Base-by-base conservation (phyloP, 148 eudicot species). In the Amaranthus hypochondriacus region DNA sequence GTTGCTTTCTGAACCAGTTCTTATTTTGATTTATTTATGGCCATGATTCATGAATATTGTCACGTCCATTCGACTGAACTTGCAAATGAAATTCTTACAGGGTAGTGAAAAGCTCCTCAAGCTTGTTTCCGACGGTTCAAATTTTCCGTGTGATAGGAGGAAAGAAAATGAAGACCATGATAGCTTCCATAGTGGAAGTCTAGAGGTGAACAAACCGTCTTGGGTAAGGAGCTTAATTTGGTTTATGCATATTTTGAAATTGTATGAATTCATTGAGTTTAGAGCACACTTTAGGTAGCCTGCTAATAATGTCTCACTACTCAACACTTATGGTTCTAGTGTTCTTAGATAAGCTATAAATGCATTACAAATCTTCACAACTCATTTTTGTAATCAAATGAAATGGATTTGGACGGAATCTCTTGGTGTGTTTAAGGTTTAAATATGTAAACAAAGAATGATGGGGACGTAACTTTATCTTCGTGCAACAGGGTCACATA, bases 81-180 rank as follows among this genome's bases (percentile, higher is more conserved):
- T 18, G 51, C 60, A 75, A 63, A 21, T 56, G 42, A 15, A 72
- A 68, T 71, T 74, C 75, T 75, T 84, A 60, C 76, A 94, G 99
- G 99, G 99, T 57, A 95, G 99, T 73, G 87, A 89, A 82, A 90
- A 86, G 78, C 97, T 95, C 81, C 89, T 92, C 80, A 84, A 80
- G 53, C 83, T 95, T 64, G 91, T 90, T 69, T 90, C 92, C 7
- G 91, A 92, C 69, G 56, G 79, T 67, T 87, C 96, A 0, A 73
- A 57, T 59, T 57, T 77, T 54, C 77, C 58, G 43, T 70, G 56
- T 74, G 66, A 74, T 52, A 56, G 46, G 56, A 56, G 15, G 51
- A 76, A 67, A 67, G 79, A 67, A 46, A 46, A 66, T 53, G 59
- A 75, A 71, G 71, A 56, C n/a, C 61, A 76, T 49, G 63, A 56